Evolutionary conservation across 345 rosid genomes (phyloP).

Genomic region (Eucalyptus curtisii): DNA sequence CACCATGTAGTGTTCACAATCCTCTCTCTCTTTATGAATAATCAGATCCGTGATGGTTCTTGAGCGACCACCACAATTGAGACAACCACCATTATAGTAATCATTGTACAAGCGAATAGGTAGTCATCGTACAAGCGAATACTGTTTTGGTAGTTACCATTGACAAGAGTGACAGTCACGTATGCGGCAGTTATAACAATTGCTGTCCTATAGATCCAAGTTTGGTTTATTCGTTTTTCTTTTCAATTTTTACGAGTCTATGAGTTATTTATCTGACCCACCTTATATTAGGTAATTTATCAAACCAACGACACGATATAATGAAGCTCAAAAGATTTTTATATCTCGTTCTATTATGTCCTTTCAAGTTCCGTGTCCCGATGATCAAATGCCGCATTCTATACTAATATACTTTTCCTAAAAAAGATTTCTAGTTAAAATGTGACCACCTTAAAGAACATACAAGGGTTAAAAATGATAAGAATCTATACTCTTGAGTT

Average conservation of each 20-base stretch:
- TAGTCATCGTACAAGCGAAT: background rate
- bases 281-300: background rate
- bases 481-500: background rate
- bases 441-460: background rate
- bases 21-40: too few species aligned
- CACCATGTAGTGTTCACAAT: too few species aligned
- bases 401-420: background rate
- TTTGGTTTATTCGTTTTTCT: background rate
- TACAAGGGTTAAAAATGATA: background rate
- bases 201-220: background rate
- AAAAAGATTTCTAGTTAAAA: background rate
- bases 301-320: background rate
- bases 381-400: background rate
- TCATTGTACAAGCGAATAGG: too few species aligned
- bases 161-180: background rate
- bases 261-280: background rate
- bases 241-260: background rate
- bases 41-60: too few species aligned
- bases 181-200: background rate
- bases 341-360: background rate
- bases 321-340: background rate
- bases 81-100: too few species aligned
- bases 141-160: background rate
- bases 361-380: accelerated
- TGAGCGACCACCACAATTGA: too few species aligned